Evolutionary conservation across 2,329 filamentous ascomycete species (phyloP).

Genomic region (Geosmithia flava): DNA sequence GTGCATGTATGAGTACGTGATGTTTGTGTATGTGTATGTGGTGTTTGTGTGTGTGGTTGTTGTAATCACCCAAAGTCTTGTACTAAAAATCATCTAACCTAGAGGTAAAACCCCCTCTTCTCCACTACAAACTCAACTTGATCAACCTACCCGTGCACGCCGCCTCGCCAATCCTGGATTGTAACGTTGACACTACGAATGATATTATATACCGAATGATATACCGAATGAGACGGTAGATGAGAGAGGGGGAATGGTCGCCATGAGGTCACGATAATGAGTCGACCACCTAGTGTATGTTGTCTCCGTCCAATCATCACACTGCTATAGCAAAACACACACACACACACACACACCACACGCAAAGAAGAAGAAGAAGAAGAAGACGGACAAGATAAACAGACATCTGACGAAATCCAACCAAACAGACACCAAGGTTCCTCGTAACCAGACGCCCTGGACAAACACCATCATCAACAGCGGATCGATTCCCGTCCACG

Average conservation of each 20-base stretch:
- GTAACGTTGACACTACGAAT: too few species aligned
- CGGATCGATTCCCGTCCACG: conserved; percentile 7
- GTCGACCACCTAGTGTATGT: background rate
- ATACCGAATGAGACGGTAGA: background rate
- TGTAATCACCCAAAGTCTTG: too few species aligned
- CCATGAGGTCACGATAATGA: background rate
- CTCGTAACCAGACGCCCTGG: background rate
- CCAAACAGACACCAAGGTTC: background rate
- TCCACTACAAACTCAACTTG: too few species aligned
- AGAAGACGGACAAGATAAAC: background rate
- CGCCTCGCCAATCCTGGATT: too few species aligned
- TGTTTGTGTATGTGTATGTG: too few species aligned
- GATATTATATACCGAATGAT: background rate
- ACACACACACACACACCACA: background rate
- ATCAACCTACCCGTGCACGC: too few species aligned
- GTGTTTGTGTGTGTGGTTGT: too few species aligned
- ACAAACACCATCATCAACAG: background rate
- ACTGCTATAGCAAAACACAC: background rate
- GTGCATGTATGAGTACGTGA: too few species aligned
- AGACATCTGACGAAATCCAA: background rate
- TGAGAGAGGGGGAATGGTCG: background rate
- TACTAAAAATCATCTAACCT: too few species aligned
- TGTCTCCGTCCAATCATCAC: background rate
- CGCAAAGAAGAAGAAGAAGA: background rate
- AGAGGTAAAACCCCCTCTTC: too few species aligned